Evolutionary conservation across 257 asterid genomes (phyloP), one percentile per base, ranked within the genome.

Genomic region (Handroanthus guayacan): DNA sequence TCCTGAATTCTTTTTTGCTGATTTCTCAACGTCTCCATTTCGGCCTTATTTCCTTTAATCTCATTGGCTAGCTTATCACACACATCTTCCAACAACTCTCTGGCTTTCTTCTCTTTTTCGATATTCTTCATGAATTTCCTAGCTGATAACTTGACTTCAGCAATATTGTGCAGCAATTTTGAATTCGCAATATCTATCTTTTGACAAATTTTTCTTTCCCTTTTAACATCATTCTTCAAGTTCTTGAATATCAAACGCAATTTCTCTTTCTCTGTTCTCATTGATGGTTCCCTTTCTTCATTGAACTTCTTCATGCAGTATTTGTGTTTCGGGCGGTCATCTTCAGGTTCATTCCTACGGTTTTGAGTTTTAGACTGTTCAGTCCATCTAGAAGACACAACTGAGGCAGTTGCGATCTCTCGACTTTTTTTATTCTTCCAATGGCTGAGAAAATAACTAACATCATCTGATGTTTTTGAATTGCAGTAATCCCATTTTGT

Each of bases 61-160:
- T 85, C 86, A 25, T 78, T 72, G 2, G 80, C 90, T 63, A 88
- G 58, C 54, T 69, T 73, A 2, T 36, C 55, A 41, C 89, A 85
- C 34, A 78, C 62, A 16, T 75, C 71, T 67, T 87, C 88, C 64
- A 83, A 71, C 7, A 82, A 65, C 47, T 56, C 69, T 71, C 86
- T 79, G 6, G 80, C 77, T 43, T 79, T 87, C 80, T 73, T 87
- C 81, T 90, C 94, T 72, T 70, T 82, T 39, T 70, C 83, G 1
- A 74, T 77, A 45, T 72, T 78, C 9, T 36, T 67, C 79, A 44
- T 11, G 6, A 75, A 48, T 39, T 57, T 76, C 75, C 62, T 67
- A 18, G 81, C 75, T 6, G 80, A 87, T 80, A 48, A 62, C 77
- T 83, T 85, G 37, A 85, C 78, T 47, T 87, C 84, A 36, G 85